These are phyloP conservation scores for Citrullus amarus DNA, from an alignment of 306 rosid genomes.

Conservation along the genomic window DNA sequence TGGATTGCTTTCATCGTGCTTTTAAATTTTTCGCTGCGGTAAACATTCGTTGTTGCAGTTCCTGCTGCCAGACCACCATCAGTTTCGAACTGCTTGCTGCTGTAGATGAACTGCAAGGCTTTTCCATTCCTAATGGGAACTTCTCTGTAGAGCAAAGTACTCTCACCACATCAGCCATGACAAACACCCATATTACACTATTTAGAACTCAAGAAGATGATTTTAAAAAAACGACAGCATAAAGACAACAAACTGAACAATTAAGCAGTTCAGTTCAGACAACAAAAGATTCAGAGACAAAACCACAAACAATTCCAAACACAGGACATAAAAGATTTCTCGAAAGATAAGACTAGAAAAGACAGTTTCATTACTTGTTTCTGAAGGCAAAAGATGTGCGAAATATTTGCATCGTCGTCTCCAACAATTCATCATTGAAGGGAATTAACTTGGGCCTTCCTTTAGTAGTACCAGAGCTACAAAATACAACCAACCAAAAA, in stretches of 20 bases:
- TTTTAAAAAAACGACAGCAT: background rate
- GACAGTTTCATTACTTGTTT: conserved; percentile 41
- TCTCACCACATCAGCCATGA: conserved; percentile 5
- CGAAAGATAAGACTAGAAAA: background rate
- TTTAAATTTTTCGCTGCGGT: conserved; percentile 25
- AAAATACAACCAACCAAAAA: conserved; percentile 10
- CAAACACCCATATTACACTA: conserved; percentile 1
- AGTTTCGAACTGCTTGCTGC: conserved; percentile 66
- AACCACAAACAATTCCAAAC: background rate
- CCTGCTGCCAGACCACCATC: conserved; percentile 68
- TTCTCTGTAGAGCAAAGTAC: conserved; percentile 32
- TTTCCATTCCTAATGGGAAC: conserved; percentile 64
- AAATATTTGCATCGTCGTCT: conserved; percentile 57
- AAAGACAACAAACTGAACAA: background rate
- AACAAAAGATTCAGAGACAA: background rate
- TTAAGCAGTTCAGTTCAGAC: background rate
- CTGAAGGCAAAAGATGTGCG: conserved; percentile 77
- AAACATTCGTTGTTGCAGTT: conserved; percentile 82
- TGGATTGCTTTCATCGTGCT: conserved; percentile 36
- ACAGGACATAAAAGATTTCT: background rate
- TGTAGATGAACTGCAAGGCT: conserved; percentile 63
- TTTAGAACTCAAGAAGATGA: background rate
- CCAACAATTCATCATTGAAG: conserved; percentile 80
- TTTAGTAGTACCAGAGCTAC: conserved; percentile 88
- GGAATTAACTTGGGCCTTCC: conserved; percentile 80